A percentile compares a stretch with the other conserved stretches of the same genome.
These are phyloP conservation scores for Erodium texanum DNA, from an alignment of 441 rosid species.

Conservation along the genomic window DNA sequence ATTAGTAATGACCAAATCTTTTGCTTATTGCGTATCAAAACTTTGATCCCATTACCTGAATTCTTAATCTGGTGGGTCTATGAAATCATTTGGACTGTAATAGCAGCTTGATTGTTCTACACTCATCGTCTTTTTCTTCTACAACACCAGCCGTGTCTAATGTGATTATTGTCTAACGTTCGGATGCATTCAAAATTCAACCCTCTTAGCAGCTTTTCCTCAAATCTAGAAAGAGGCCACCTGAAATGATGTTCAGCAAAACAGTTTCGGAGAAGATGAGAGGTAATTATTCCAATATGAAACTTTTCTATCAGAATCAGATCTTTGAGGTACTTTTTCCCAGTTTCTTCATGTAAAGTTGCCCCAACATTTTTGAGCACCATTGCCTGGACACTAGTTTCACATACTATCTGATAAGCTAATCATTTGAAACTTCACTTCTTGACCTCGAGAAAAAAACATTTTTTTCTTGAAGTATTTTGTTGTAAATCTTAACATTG, in stretches of 20 bases:
- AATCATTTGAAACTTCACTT: not conserved
- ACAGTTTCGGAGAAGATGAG: not conserved
- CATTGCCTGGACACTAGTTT: not conserved
- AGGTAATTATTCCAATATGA: not conserved
- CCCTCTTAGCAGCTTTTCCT: not conserved
- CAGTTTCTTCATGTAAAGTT: not conserved
- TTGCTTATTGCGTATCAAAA: not conserved
- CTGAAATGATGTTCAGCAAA: not conserved
- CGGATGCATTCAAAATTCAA: no score
- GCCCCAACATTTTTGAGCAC: not conserved
- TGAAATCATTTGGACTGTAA: not conserved
- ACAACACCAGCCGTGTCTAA: no score
- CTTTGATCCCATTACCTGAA: not conserved
- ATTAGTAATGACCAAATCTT: slow-evolving; percentile 1
- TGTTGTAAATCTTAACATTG: not conserved
- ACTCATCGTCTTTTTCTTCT: no score
- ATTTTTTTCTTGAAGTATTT: not conserved
- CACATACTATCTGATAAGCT: not conserved
- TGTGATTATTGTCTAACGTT: no score
- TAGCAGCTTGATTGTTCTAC: not conserved
- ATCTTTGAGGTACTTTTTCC: not conserved
- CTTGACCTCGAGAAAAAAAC: not conserved
- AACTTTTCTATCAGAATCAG: not conserved
- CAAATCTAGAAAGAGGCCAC: not conserved
- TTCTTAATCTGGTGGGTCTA: not conserved